Base-by-base conservation (phyloP, 1,284 basidiomycete species). In the Ceratorhiza oryzae-sativae region DNA sequence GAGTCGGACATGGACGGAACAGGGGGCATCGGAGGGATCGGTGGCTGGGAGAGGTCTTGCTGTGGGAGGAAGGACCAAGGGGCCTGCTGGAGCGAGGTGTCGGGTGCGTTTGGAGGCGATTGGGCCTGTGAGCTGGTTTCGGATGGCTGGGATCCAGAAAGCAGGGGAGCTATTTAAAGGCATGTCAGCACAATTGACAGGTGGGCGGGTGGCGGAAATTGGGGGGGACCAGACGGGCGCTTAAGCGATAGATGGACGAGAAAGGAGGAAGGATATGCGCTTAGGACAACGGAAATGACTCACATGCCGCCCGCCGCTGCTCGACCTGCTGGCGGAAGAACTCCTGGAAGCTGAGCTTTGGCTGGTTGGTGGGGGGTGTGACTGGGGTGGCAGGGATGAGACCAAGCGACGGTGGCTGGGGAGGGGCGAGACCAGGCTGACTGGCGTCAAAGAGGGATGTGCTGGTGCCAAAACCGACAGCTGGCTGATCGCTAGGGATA, bases 1-100 rank as follows among this genome's bases (percentile, higher is more conserved):
- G 73, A 70, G 20, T 72, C 55, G 61, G 61, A 67, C 60, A 71
- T 48, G 20, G 51, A 58, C 9, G 68, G 48, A 20, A 71, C 42
- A 32, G 42, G 55, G 12, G 49, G 39, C 13, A 60, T 67, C 27
- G 72, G 58, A 27, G 49, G 42, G 15, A 71, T 59, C 59, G 62
- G 61, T 6, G 68, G 63, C 46, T 51, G 32, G 53, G 30, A n/a
- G 15, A 51, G 34, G 34, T 71, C 51, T 45, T 56, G 45, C 18
- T n/a, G n/a, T n/a, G n/a, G 25, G n/a, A 63, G 2, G 13, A 27
- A 9, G 49, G 65, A 27, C 67, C 56, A 61, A n/a, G 65, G 23
- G 8, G 59, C 34, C 27, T 71, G 61, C 59, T 61, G 61, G 45
- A 61, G 59, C 53, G 72, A 55, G 23, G 32, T 41, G 68, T 61